Evolutionary conservation across 1,284 basidiomycete species (phyloP), one percentile per base, ranked within the genome.

Genomic region (Leccinum subfulvum): DNA sequence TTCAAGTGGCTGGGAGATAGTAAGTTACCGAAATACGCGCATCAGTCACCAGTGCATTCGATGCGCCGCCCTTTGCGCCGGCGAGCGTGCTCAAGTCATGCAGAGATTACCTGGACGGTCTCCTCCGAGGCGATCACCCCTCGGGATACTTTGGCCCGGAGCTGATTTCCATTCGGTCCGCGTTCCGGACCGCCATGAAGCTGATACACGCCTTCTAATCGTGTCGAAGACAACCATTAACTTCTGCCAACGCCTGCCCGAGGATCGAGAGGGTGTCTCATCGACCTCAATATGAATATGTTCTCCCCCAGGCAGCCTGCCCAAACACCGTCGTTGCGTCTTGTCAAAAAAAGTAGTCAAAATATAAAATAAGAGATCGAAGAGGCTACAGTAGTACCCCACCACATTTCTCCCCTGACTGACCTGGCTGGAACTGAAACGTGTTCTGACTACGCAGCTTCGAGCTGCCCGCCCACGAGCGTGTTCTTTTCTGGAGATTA

Each of bases 261-360:
- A n/a, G 21, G 16, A 5, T 44, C 35, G n/a, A 33, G 10, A 33
- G 26, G 3, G 7, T 37, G 59, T 53, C 52, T 69, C 62, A 63
- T 16, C 30, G 44, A 49, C 26, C 52, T 60, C 64, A 55, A 63
- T 8, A 10, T n/a, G 10, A 55, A 63, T 8, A 16, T n/a, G 10
- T 21, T 16, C 14, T 21, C 23, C 26, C 49, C 33, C 54, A 23
- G 49, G 26, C 26, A 47, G 44, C 21, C 30, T 7, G 11, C 47
- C 7, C 37, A 44, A 52, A 51, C 30, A 28, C 53, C 47, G 53
- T 54, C 14, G 35, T 8, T 10, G 39, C 9, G 44, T 16, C 23
- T 35, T 28, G 18, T 53, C 52, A 56, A 41, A 33, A 16, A 26
- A 51, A 9, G 3, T n/a, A n/a, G 4, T 28, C 10, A 56, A 16